These are phyloP conservation scores for Aspergillus saccharolyticus DNA, from an alignment of 495 filamentous ascomycete species.

Conservation along the genomic window DNA sequence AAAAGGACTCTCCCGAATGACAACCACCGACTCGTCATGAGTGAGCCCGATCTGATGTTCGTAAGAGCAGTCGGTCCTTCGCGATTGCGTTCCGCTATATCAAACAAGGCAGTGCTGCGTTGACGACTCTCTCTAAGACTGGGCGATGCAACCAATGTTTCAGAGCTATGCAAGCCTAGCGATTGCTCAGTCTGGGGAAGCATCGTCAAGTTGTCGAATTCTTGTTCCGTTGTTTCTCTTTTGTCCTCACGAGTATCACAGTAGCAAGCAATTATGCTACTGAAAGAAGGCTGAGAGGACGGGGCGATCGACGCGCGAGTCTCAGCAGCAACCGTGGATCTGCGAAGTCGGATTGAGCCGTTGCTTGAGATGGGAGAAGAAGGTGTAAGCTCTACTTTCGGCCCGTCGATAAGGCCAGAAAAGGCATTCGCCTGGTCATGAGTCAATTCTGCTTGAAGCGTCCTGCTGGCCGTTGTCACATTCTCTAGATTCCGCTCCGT, in stretches of 20 bases:
- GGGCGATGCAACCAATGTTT: slow-evolving; percentile 24
- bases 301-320: slow-evolving; percentile 36
- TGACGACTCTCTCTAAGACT: slow-evolving; percentile 31
- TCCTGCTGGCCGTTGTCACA: slow-evolving; percentile 38
- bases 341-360: slow-evolving; percentile 36
- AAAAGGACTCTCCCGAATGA: slow-evolving; percentile 94
- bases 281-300: slow-evolving; percentile 38
- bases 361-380: slow-evolving; percentile 27
- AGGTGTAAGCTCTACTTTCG: slow-evolving; percentile 18
- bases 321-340: slow-evolving; percentile 39
- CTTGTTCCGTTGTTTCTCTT: background rate
- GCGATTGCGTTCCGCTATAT: slow-evolving; percentile 51
- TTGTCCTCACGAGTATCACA: slow-evolving; percentile 17
- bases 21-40: slow-evolving; percentile 81
- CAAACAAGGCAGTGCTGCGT: slow-evolving; percentile 40
- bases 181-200: slow-evolving; percentile 22
- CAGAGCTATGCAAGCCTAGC: slow-evolving; percentile 27
- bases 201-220: slow-evolving; percentile 5
- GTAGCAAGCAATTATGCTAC: slow-evolving; percentile 35
- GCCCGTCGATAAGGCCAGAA: slow-evolving; percentile 14
- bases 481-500: slow-evolving; percentile 30
- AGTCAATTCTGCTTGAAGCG: slow-evolving; percentile 38
- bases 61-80: slow-evolving; percentile 64
- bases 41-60: slow-evolving; percentile 75
- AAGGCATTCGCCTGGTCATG: slow-evolving; percentile 9